Conservation (phyloP, 1,284 basidiomycete species). For the Ceratobasidium sp. region DNA sequence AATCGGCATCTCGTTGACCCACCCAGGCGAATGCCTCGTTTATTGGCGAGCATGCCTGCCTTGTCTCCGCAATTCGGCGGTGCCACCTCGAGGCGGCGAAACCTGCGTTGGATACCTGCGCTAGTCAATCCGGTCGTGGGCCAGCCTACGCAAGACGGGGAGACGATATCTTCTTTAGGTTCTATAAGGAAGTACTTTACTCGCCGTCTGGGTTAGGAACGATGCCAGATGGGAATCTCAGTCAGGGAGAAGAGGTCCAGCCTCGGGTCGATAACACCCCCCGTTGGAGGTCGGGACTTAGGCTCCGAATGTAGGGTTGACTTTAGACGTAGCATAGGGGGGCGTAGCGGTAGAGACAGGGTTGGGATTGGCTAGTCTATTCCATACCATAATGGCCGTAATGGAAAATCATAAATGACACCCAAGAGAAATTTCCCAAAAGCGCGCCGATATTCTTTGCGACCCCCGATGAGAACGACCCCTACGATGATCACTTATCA, state of each 20-base stretch:
- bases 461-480: not conserved
- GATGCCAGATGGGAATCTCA: not conserved
- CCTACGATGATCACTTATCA: constrained; percentile 12
- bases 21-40: too few relatives aligned
- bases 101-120: constrained; percentile 24
- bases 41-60: not conserved
- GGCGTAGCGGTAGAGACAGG: not conserved
- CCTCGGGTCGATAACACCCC: constrained; percentile 2
- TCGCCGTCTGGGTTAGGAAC: not conserved
- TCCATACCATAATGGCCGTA: not conserved
- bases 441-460: constrained; percentile 3
- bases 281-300: not conserved
- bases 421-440: constrained; percentile 23
- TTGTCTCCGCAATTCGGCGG: constrained; percentile 26
- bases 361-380: not conserved
- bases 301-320: not conserved
- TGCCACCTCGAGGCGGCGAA: constrained; percentile 34
- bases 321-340: constrained; percentile 25
- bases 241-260: not conserved
- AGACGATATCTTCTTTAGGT: not conserved
- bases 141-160: not conserved
- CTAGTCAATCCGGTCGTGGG: not conserved
- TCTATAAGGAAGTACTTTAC: not conserved
- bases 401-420: not conserved
- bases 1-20: not conserved